Evolutionary conservation across 768 basidiomycete genomes (phyloP), one percentile per base, ranked within the genome.

Genomic region (Rhizopogon vesiculosus): DNA sequence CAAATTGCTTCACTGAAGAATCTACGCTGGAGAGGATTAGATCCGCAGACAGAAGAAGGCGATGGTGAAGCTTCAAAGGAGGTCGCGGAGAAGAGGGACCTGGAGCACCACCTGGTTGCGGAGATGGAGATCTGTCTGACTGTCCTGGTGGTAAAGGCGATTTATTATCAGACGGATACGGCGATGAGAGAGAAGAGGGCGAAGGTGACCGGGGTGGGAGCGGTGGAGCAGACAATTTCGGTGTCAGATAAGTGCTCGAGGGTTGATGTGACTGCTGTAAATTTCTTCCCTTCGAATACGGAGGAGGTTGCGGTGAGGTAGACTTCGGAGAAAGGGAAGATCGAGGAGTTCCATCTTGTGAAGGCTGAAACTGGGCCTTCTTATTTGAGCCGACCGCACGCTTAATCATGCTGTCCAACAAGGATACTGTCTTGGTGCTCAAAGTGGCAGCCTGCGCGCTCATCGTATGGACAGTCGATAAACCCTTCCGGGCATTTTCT

Each of bases 361-460:
- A 42, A 19, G n/a, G 44, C 13, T 48, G 55, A 9, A 7, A 58
- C 41, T 56, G n/a, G 41, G 29, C 40, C 19, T 42, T 56, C 76
- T 28, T 71, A 60, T 61, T 78, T 72, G 40, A 70, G 50, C 84
- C 81, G 54, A 85, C 76, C 0, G 83, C 82, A 10, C 74, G 74
- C 18, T 80, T 74, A 53, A 89, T 80, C 75, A 85, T 77, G 49
- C 63, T 68, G 62, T 89, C 84, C 59, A 91, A 82, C 54, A 79
- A 66, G 2, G 71, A 72, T 38, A 89, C 74, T 0, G 88, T 89
- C 59, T 81, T 80, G 13, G 79, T 66, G 53, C 84, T 88, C 57
- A 87, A 79, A 61, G 82, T 79, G 35, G 85, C 86, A 0, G 86
- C 88, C 61, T 84, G 76, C 0, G 83, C 84, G 56, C 78, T 85